These are phyloP conservation scores for Yamadazyma jaroonii DNA, from an alignment of 1,139 yeast species.

Conservation along the genomic window DNA sequence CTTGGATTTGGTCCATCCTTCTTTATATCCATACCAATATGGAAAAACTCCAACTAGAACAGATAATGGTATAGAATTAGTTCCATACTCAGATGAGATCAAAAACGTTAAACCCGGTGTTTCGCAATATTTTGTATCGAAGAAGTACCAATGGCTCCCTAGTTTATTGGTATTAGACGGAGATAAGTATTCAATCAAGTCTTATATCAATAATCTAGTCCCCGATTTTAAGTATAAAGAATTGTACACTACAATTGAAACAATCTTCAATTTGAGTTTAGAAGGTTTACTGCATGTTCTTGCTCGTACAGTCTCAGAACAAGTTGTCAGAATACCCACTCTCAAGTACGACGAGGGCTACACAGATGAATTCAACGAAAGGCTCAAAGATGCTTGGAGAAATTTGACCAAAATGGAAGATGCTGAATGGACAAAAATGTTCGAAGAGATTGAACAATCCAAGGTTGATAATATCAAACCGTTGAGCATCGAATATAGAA, in stretches of 20 bases:
- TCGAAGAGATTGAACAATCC: conserved; percentile 7
- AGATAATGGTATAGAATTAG: conserved; percentile 8
- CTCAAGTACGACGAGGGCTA: conserved; percentile 19
- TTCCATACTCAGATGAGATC: conserved; percentile 12
- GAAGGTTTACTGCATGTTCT: conserved; percentile 31
- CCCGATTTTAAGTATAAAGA: conserved; percentile 19
- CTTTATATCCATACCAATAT: conserved; percentile 37
- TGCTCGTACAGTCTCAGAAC: conserved; percentile 21
- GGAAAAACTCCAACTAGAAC: conserved; percentile 26
- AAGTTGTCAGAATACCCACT: conserved; percentile 14
- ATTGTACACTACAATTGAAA: conserved; percentile 26
- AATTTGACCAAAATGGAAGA: background rate
- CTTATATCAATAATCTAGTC: conserved; percentile 41
- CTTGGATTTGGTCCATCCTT: conserved; percentile 43
- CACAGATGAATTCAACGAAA: conserved; percentile 3
- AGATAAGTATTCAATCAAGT: conserved; percentile 18
- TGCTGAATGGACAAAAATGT: conserved; percentile 3
- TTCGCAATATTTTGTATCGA: conserved; percentile 18
- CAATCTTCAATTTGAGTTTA: conserved; percentile 24
- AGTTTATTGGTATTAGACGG: conserved; percentile 14
- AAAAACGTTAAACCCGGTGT: conserved; percentile 18
- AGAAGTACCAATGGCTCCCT: conserved; percentile 34
- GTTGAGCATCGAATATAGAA: background rate
- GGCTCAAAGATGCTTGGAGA: background rate
- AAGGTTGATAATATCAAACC: conserved; percentile 6